Conservation (phyloP, 2,329 filamentous ascomycete species). For the Colletotrichum sp. region DNA sequence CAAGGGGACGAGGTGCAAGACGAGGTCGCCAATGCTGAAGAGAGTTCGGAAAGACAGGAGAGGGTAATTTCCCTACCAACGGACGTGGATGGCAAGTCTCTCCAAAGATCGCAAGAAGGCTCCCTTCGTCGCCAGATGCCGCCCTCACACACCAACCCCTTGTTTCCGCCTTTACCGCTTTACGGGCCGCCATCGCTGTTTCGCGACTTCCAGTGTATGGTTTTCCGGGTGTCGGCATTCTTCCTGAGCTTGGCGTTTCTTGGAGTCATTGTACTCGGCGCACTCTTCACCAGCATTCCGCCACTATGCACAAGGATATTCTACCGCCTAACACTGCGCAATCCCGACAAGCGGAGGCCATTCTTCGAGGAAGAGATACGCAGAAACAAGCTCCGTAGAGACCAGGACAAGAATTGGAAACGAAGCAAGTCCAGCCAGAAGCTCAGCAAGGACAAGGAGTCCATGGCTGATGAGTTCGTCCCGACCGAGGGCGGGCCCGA, state of each 20-base stretch:
- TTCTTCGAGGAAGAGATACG: conserved; percentile 77
- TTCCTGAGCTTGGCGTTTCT: conserved; percentile 82
- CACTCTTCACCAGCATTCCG: conserved; percentile 71
- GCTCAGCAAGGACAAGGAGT: conserved; percentile 46
- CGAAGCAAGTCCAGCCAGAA: conserved; percentile 41
- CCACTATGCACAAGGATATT: conserved; percentile 52
- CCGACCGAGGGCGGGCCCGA: conserved; percentile 84
- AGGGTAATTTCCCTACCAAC: conserved; percentile 29
- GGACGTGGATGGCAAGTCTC: conserved; percentile 35
- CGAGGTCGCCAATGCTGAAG: conserved; percentile 35
- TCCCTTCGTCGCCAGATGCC: conserved; percentile 57
- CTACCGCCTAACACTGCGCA: conserved; percentile 59
- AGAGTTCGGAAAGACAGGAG: conserved; percentile 28
- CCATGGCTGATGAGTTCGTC: conserved; percentile 61
- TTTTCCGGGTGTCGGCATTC: conserved; percentile 72
- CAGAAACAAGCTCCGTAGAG: conserved; percentile 59
- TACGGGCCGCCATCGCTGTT: conserved; percentile 77
- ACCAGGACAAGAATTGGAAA: conserved; percentile 69
- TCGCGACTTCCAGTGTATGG: conserved; percentile 68
- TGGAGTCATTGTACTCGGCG: conserved; percentile 74
- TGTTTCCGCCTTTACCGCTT: conserved; percentile 84
- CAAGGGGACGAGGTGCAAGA: conserved; percentile 29
- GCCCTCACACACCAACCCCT: conserved; percentile 73
- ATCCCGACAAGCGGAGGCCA: conserved; percentile 65
- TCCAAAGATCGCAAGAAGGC: conserved; percentile 50